phyloP scores from a whole-genome alignment of 1,284 basidiomycete genomes.

The Pascua guehoae region DNA sequence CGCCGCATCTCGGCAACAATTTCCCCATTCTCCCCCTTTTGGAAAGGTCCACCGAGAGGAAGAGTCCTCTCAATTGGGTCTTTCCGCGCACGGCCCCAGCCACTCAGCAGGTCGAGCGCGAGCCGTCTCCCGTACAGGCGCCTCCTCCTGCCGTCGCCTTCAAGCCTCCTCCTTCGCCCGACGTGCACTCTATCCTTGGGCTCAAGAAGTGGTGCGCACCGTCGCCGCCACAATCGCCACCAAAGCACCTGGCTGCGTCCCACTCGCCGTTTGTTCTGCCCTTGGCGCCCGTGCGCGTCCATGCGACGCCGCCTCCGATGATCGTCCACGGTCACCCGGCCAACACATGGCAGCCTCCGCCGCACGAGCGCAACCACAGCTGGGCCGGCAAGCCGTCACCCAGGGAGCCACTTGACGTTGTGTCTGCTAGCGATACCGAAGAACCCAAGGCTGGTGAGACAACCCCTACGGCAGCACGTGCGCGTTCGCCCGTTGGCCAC shows the following conservation, averaged over 20 bases:
- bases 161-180: slow-evolving; percentile 38
- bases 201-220: slow-evolving; percentile 47
- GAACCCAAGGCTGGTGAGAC: too few species aligned
- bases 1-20: slow-evolving; percentile 21
- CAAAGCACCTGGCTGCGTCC: slow-evolving; percentile 15
- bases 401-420: too few species aligned
- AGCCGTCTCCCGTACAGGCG: slow-evolving; percentile 5
- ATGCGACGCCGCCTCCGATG: slow-evolving; percentile 16
- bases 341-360: slow-evolving; percentile 14
- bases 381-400: slow-evolving; percentile 29
- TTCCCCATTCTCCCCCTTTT: too few species aligned
- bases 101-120: neutral
- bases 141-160: slow-evolving; percentile 35
- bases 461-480: too few species aligned
- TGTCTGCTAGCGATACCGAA: too few species aligned
- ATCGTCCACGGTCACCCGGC: slow-evolving; percentile 40
- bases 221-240: slow-evolving; percentile 45
- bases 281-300: slow-evolving; percentile 7
- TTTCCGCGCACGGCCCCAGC: slow-evolving; percentile 27
- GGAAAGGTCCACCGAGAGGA: neutral
- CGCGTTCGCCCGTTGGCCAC: too few species aligned
- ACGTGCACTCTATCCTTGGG: slow-evolving; percentile 40
- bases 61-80: slow-evolving; percentile 31
- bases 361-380: slow-evolving; percentile 37
- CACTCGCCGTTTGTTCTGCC: slow-evolving; percentile 6